Evolutionary conservation across 441 rosid species (phyloP), one percentile per base, ranked within the genome.

Genomic region (Erysimum cheiri): DNA sequence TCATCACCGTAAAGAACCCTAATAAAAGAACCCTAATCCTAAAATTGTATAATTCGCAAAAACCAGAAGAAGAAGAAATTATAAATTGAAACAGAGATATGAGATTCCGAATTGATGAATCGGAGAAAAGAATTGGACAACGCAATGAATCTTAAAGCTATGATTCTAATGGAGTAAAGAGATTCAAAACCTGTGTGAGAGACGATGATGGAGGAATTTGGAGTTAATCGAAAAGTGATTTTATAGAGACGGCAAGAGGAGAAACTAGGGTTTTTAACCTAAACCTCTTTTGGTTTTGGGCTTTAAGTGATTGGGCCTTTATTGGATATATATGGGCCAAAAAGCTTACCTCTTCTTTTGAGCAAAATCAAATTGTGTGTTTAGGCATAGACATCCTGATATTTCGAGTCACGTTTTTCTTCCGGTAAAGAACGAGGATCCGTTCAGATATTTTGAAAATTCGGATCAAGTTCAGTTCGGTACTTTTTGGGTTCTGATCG

Each of bases 1-100:
- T 75, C 79, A 75, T 69, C 61, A 19, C 22, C 22, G 22, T 19
- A 19, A 19, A 19, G 22, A 19, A 19, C 22, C 22, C 22, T 19
- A 19, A 19, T 19, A n/a, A 1, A 9, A 52, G 0, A 41, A 26
- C 15, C 28, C 31, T 4, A 14, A 43, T 22, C 26, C 1, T n/a
- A 12, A 2, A 35, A 6, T 9, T 4, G 1, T 4, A 5, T 15
- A 9, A 8, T 9, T 15, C 7, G 44, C 29, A 19, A 22, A 19
- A 57, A 58, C 39, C 15, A 19, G 12, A 36, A 19, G 24, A 14
- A n/a, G 36, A 53, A 53, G 12, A 31, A 8, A 29, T 0, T 17
- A 36, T 19, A 19, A 4, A 1, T 3, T 37, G 6, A 58, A 58
- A 58, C 31, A 19, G 15, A 50, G 4, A 50, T 26, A 14, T 10